Conservation (phyloP, 2,329 filamentous ascomycete species). For the Claviceps cyperi region DNA sequence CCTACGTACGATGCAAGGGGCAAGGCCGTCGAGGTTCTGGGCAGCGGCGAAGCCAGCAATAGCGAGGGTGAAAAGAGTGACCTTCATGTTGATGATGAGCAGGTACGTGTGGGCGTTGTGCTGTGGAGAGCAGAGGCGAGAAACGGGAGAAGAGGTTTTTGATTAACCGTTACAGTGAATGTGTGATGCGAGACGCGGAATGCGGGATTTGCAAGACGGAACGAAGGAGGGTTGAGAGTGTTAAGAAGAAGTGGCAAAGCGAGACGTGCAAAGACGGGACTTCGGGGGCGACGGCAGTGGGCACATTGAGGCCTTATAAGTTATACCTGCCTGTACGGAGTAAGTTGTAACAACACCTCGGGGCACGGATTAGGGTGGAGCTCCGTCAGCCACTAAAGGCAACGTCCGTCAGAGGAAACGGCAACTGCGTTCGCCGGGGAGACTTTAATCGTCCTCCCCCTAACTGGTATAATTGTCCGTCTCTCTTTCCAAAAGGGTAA, state of each 20-base stretch:
- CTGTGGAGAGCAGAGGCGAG: background rate
- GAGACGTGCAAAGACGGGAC: no score
- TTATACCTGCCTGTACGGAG: no score
- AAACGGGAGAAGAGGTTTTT: background rate
- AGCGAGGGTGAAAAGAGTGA: conserved; percentile 18
- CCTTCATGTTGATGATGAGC: conserved; percentile 24
- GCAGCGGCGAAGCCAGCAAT: conserved; percentile 22
- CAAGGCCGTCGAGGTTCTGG: conserved; percentile 22
- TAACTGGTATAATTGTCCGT: no score
- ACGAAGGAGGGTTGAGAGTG: background rate
- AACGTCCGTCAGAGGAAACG: background rate
- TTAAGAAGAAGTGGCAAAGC: background rate
- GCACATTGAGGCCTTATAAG: background rate
- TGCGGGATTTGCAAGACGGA: background rate
- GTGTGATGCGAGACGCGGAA: background rate
- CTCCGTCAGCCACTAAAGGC: background rate
- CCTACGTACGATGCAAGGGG: conserved; percentile 26
- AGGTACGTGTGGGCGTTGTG: background rate
- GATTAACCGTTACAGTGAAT: background rate
- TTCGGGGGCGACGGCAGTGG: no score
- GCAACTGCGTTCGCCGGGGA: no score
- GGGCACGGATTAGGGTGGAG: background rate
- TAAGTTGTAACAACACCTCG: no score
- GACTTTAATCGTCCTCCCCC: no score
- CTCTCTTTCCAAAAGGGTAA: no score